Conservation (phyloP, 768 basidiomycete species). For the Suillus ampliporus region DNA sequence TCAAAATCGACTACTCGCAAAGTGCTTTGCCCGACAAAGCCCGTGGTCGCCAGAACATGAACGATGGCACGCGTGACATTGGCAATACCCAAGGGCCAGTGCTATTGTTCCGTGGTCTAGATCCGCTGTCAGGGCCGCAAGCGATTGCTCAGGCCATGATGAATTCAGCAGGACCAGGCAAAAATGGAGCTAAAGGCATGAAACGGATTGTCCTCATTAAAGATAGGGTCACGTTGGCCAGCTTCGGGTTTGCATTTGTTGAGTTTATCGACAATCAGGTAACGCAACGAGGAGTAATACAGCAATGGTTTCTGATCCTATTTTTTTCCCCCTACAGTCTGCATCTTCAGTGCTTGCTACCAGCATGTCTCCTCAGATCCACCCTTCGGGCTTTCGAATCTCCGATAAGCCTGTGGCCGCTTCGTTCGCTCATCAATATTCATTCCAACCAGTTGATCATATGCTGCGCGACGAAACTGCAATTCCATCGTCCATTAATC, state of each 20-base stretch:
- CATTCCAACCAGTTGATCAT: conserved; percentile 84
- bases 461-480: conserved; percentile 80
- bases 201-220: conserved; percentile 87
- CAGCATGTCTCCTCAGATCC: conserved; percentile 85
- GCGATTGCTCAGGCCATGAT: conserved; percentile 87
- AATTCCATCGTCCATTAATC: conserved; percentile 63
- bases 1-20: conserved; percentile 96
- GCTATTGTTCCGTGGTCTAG: conserved; percentile 89
- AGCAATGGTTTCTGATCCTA: conserved; percentile 15
- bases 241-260: conserved; percentile 94
- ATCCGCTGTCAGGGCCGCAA: conserved; percentile 85
- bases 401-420: conserved; percentile 87
- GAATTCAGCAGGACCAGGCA: conserved; percentile 76
- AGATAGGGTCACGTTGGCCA: conserved; percentile 85
- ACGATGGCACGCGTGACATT: conserved; percentile 97
- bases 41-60: conserved; percentile 65
- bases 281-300: conserved; percentile 16
- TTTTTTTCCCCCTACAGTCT: conserved; percentile 57
- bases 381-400: conserved; percentile 94
- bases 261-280: conserved; percentile 90
- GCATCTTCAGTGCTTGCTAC: conserved; percentile 82
- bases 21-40: conserved; percentile 77
- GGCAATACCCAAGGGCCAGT: conserved; percentile 84
- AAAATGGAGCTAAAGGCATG: conserved; percentile 86
- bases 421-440: conserved; percentile 91